Evolutionary conservation across 2,329 filamentous ascomycete species (phyloP).

Genomic region (Colletotrichum tamarilloi): DNA sequence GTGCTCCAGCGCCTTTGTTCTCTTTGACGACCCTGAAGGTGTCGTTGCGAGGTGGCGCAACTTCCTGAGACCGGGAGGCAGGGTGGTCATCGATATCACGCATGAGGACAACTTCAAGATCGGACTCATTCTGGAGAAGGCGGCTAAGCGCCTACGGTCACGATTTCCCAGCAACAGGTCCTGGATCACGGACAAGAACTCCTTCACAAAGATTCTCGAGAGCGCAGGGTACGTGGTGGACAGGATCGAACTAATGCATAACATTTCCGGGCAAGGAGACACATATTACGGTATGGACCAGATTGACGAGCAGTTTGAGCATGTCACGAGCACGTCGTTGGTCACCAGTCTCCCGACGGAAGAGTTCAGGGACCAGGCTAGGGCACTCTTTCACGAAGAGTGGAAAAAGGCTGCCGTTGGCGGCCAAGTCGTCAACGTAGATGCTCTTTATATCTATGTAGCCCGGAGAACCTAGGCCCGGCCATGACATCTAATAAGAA

Average conservation of each 20-base stretch:
- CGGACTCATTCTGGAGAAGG: constrained; percentile 42
- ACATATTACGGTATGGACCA: constrained; percentile 40
- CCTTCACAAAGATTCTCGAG: constrained; percentile 43
- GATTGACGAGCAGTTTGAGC: constrained; percentile 44
- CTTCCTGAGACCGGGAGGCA: constrained; percentile 43
- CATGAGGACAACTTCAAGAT: constrained; percentile 44
- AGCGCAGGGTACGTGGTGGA: constrained; percentile 43
- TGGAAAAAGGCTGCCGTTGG: constrained; percentile 44
- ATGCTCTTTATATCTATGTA: constrained; percentile 45
- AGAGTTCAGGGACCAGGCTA: constrained; percentile 39
- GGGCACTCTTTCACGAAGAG: constrained; percentile 44
- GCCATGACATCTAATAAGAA: neutral
- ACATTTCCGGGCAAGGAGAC: constrained; percentile 39
- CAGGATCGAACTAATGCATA: constrained; percentile 41
- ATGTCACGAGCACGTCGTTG: constrained; percentile 38
- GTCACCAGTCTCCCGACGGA: constrained; percentile 36
- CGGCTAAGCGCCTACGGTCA: constrained; percentile 39
- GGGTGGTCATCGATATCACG: constrained; percentile 46
- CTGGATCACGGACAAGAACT: constrained; percentile 44
- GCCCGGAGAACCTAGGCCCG: constrained; percentile 34
- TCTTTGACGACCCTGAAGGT: constrained; percentile 41
- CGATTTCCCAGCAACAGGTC: constrained; percentile 42
- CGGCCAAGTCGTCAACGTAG: constrained; percentile 42
- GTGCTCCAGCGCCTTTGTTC: constrained; percentile 49
- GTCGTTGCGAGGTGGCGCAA: constrained; percentile 44